These are phyloP conservation scores for Metschnikowia lachancei DNA, from an alignment of 805 yeast species.

Conservation along the genomic window DNA sequence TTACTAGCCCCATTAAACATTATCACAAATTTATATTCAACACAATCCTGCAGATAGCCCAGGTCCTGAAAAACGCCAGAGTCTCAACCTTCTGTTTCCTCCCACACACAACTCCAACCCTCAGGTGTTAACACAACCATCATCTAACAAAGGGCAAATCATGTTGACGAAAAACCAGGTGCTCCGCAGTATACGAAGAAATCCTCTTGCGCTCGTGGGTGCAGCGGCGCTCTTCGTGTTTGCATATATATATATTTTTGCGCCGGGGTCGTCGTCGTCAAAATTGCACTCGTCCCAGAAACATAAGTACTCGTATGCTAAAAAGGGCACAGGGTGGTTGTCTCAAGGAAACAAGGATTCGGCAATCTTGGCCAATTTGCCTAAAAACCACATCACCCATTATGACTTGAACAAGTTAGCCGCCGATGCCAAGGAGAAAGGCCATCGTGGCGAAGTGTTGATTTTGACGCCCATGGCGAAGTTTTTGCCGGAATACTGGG, in stretches of 20 bases:
- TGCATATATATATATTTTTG: conserved; percentile 40
- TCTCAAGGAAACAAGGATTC: conserved; percentile 47
- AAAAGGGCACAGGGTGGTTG: conserved; percentile 47
- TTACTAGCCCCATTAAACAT: no score
- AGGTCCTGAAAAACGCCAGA: no score
- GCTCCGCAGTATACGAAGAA: conserved; percentile 59
- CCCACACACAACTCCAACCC: no score
- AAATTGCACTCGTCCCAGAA: conserved; percentile 13
- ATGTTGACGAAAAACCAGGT: conserved; percentile 20
- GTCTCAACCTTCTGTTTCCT: no score
- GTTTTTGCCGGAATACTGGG: conserved; percentile 86
- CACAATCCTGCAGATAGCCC: no score
- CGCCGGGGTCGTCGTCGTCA: conserved; percentile 6
- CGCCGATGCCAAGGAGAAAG: conserved; percentile 67
- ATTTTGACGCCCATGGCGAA: conserved; percentile 88
- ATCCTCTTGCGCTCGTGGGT: conserved; percentile 47
- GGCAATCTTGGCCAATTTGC: conserved; percentile 57
- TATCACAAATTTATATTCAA: no score
- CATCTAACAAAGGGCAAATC: background rate
- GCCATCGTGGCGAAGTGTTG: conserved; percentile 77
- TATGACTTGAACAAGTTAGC: conserved; percentile 79
- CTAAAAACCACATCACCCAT: conserved; percentile 74
- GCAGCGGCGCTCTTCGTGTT: conserved; percentile 46
- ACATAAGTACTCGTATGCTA: conserved; percentile 47
- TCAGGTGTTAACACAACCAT: no score